These are phyloP conservation scores for Elongisporangium prolatum DNA, from an alignment of 352 stramenopile genomes.

Conservation along the genomic window DNA sequence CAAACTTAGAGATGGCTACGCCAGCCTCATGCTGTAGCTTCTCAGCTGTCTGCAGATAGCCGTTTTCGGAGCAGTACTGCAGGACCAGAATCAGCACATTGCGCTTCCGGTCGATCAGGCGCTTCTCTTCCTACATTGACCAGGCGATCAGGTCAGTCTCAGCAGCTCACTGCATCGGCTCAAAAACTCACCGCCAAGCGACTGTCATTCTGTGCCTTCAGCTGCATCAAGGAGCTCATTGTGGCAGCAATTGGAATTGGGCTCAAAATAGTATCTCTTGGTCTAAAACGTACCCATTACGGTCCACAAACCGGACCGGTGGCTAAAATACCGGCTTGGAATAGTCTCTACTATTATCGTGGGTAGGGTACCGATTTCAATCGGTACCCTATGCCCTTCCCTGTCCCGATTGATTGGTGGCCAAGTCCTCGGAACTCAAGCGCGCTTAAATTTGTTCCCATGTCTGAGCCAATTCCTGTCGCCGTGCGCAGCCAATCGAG, in stretches of 20 bases:
- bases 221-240: conserved; percentile 80
- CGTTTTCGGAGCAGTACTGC: conserved; percentile 83
- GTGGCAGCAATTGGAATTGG: background rate
- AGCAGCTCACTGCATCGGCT: background rate
- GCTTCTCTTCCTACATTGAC: conserved; percentile 72
- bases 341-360: background rate
- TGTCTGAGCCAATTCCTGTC: background rate
- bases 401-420: conserved; percentile 22
- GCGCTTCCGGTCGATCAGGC: conserved; percentile 75
- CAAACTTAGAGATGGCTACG: conserved; percentile 83
- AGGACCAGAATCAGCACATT: conserved; percentile 85
- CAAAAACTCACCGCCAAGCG: conserved; percentile 40
- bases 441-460: conserved; percentile 15
- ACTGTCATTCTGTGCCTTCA: conserved; percentile 82
- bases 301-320: background rate
- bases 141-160: background rate
- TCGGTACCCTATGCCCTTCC: background rate
- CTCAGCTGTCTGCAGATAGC: conserved; percentile 83
- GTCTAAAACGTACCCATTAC: background rate
- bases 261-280: background rate
- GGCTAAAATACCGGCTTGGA: background rate
- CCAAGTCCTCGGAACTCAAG: conserved; percentile 13
- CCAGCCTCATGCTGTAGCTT: conserved; percentile 84
- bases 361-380: background rate
- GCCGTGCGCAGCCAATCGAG: conserved; percentile 5